Evolutionary conservation across 1,139 yeast genomes (phyloP).

Genomic region (Lodderomyces margitis): DNA sequence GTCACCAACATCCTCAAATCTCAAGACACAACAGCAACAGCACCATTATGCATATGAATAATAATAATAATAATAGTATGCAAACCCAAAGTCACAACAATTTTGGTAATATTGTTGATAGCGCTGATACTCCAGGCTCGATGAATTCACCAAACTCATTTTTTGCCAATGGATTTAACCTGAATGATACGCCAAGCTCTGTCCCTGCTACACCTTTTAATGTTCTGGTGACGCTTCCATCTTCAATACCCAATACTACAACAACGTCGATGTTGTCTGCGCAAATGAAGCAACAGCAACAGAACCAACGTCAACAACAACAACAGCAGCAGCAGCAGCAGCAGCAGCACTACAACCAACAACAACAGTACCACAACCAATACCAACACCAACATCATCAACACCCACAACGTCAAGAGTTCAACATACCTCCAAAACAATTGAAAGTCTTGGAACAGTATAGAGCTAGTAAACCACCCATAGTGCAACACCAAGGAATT

Average conservation of each 20-base stretch:
- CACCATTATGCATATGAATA: constrained; percentile 14
- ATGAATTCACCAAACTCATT: constrained; percentile 23
- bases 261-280: not conserved
- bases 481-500: constrained; percentile 14
- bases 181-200: constrained; percentile 12
- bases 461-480: constrained; percentile 15
- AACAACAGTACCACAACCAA: constrained; percentile 6
- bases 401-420: constrained; percentile 1
- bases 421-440: constrained; percentile 5
- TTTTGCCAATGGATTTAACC: constrained; percentile 12
- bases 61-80: constrained; percentile 2
- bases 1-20: constrained; percentile 8
- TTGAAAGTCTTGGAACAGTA: constrained; percentile 14
- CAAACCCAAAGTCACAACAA: not conserved
- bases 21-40: constrained; percentile 16
- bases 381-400: constrained; percentile 2
- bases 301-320: constrained; percentile 5
- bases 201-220: constrained; percentile 21
- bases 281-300: constrained; percentile 2
- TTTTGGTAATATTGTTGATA: constrained; percentile 3
- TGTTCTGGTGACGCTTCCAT: constrained; percentile 21
- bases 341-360: not conserved
- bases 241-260: constrained; percentile 4
- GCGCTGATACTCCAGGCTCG: constrained; percentile 25
- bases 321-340: constrained; percentile 1